Conservation (phyloP, 495 filamentous ascomycete genomes). For the Penicillium canariense region DNA sequence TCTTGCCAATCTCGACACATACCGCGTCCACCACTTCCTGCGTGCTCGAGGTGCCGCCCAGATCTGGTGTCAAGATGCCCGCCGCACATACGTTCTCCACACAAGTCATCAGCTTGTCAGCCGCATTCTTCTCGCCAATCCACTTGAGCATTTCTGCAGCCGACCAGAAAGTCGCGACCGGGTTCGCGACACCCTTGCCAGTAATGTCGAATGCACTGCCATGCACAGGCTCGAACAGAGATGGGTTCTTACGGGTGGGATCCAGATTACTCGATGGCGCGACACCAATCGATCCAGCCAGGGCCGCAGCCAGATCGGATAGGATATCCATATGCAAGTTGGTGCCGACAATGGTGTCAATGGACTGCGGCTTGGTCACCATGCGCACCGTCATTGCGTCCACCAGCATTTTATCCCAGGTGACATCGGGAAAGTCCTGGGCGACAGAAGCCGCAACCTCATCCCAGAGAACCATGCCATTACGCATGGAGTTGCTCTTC, state of each 20-base stretch:
- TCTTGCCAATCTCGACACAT: constrained; percentile 47
- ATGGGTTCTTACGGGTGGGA: constrained; percentile 53
- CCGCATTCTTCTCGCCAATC: constrained; percentile 54
- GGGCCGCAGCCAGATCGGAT: constrained; percentile 49
- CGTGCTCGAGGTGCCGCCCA: constrained; percentile 52
- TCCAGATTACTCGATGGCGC: constrained; percentile 57
- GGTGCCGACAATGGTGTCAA: constrained; percentile 52
- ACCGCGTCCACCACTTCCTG: constrained; percentile 56
- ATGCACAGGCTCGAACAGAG: constrained; percentile 62
- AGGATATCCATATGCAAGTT: constrained; percentile 53
- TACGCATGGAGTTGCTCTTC: constrained; percentile 51
- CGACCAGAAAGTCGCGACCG: constrained; percentile 63
- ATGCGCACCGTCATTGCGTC: constrained; percentile 54
- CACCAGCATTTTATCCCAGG: constrained; percentile 51
- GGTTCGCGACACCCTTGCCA: constrained; percentile 63
- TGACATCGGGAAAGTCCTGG: constrained; percentile 46
- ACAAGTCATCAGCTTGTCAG: constrained; percentile 48
- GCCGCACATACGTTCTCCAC: constrained; percentile 55
- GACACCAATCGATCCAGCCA: constrained; percentile 50
- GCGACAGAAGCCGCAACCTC: constrained; percentile 38
- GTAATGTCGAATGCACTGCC: constrained; percentile 64
- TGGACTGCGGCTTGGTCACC: constrained; percentile 44
- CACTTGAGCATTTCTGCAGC: constrained; percentile 62
- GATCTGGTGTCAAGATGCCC: constrained; percentile 53
- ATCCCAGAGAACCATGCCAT: constrained; percentile 53